Base-by-base conservation (phyloP, 768 basidiomycete genomes). In the Leucosporidium scottii region DNA sequence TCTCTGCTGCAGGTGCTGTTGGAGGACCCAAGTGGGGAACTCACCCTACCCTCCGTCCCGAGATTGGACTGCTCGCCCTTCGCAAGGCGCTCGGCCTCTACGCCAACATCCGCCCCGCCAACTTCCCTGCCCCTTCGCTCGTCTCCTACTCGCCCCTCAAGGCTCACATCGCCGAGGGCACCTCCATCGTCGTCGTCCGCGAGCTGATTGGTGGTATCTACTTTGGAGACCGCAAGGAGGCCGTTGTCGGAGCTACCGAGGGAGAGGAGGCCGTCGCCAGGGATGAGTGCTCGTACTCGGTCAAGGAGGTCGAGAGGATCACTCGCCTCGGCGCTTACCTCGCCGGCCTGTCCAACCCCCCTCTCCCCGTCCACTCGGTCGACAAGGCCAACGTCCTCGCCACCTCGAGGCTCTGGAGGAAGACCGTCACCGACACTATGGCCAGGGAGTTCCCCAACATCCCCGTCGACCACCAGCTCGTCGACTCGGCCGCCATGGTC, bases 11-110 rank as follows among this genome's bases (percentile, higher is more conserved):
- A 97, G 94, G 94, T 73, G 88, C 94, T 25, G 90, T 98, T 73
- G 96, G 96, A 66, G 96, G 96, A n/a, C 96, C 96, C 20, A 97
- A 97, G 80, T 99, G 96, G 96, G 93, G 92, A 58, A 88, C 93
- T 4, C 84, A 86, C 65, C 83, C 85, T 68, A 87, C 88, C 78
- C 85, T 97, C 62, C 87, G 96, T 64, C 96, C 96, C 23, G 96
- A 99, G 78, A 85, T 85, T 68, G 96, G 96, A 63, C 84, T 99
- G 17, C 86, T 99, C 34, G 78, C 81, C 10, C 84, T 99, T 61
- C 87, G 96, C 73, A 98, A 99, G 79, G 85, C 85, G 34, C 87
- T 98, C 62, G 94, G 93, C 27, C 85, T 98, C 58, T 98, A 93
- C 80, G 94, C 92, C 77, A 99, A 99, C 81, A 96, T 99, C 78